Conservation (phyloP, 2,329 filamentous ascomycete genomes). For the Balansia obtecta region DNA sequence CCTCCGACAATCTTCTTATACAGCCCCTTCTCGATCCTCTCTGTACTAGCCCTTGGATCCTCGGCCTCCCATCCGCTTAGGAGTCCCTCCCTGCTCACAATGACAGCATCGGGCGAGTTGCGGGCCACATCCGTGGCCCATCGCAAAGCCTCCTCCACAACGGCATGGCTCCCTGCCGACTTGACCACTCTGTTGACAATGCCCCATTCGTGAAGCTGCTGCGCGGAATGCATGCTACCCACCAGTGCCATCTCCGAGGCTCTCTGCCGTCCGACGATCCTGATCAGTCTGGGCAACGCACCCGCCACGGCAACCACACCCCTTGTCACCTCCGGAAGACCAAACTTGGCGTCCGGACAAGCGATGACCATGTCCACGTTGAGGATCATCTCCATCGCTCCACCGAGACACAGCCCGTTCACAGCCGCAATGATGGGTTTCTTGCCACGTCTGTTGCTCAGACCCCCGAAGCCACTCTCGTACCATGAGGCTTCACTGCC, state of each 20-base stretch:
- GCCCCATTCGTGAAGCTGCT: slow-evolving; percentile 52
- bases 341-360: slow-evolving; percentile 44
- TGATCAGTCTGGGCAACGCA: slow-evolving; percentile 52
- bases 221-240: slow-evolving; percentile 45
- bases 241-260: slow-evolving; percentile 61
- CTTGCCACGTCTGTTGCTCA: slow-evolving; percentile 53
- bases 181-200: slow-evolving; percentile 54
- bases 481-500: slow-evolving; percentile 18
- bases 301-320: slow-evolving; percentile 63
- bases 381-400: slow-evolving; percentile 64
- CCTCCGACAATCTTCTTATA: slow-evolving; percentile 48
- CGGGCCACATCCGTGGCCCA: slow-evolving; percentile 49
- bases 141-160: slow-evolving; percentile 45
- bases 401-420: slow-evolving; percentile 63
- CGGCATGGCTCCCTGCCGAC: slow-evolving; percentile 20
- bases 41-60: slow-evolving; percentile 50
- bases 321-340: slow-evolving; percentile 57
- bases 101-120: slow-evolving; percentile 64
- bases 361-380: slow-evolving; percentile 65
- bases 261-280: slow-evolving; percentile 54
- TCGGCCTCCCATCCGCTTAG: slow-evolving; percentile 60
- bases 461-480: slow-evolving; percentile 47
- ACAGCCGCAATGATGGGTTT: slow-evolving; percentile 70
- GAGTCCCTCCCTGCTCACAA: slow-evolving; percentile 61
- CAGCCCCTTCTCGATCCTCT: slow-evolving; percentile 40